Evolutionary conservation across 441 rosid genomes (phyloP), one percentile per base, ranked within the genome.

Genomic region (Theobroma grandiflorum): DNA sequence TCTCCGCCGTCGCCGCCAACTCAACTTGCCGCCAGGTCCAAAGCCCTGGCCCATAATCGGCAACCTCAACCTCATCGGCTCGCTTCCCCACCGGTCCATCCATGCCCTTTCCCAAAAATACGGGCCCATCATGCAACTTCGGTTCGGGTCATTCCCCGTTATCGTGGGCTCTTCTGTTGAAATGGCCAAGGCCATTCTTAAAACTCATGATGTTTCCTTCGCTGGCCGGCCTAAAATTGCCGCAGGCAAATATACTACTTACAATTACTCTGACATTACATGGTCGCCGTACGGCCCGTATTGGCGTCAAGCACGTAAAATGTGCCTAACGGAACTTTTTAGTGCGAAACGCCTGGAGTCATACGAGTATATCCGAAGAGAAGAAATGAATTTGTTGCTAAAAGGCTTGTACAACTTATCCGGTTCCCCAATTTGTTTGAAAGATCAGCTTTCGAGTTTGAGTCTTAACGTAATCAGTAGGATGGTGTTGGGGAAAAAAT

Each of bases 251-350:
- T 83, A 87, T 85, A 87, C 87, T 0, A 80, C 89, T 20, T 87
- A 85, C 80, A 80, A 86, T 72, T 81, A 83, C 78, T 80, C 83
- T 6, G 80, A 85, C 49, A 83, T 87, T 76, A 83, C 87, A 0
- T 87, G 92, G 92, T 80, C 90, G 0, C 85, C 87, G 1, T 86
- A 87, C 16, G 92, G 92, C 0, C 83, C 89, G 0, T 86, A 87
- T 71, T 89, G 90, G 89, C 86, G 88, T 1, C 85, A 82, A 45
- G 83, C 88, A 1, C 86, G 90, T 2, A 87, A 81, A 76, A 83
- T 87, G 73, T 87, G 85, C 72, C 69, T 77, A 4, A 77, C 66
- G 49, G 87, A 85, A 72, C 78, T 89, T 38, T 87, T 89, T 59
- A 87, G 85, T 38, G 81, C 81, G 0, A 84, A 80, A 58, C 85